Base-by-base conservation (phyloP, 495 filamentous ascomycete species). In the Pyronema domesticum region DNA sequence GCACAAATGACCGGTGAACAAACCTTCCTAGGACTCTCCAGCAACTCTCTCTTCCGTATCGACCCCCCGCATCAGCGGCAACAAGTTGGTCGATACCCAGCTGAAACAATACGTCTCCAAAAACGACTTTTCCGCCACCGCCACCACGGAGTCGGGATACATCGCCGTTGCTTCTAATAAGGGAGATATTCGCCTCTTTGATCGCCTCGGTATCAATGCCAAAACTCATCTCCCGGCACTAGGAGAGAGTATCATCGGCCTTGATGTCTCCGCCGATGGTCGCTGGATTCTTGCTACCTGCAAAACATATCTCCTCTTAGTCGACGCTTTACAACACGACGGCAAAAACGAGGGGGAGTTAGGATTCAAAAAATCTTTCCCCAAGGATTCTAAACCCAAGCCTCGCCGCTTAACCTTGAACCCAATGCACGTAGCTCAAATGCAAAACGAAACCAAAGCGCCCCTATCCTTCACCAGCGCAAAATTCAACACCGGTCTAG, bases 301-400 rank as follows among this genome's bases (percentile, higher is more conserved):
- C 65, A 81, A 83, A 18, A 98, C 89, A 1, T 98, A 96, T 63
- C 77, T 98, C 7, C 79, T 98, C 5, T 82, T 98, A 60, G 83
- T 96, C 57, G 91, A 98, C 63, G 76, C 87, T 0, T 66, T 89
- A 37, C 93, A 98, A 62, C 86, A 93, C 62, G 77, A 82, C 0
- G 93, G 91, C 61, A 96, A 94, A 73, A 94, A 96, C 58, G 86
- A 88, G 60, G 93, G 93, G 63, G 95, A 96, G 69, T 83, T 98
- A 45, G 91, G 91, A 13, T 98, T 98, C 64, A 88, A 98, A 70
- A 87, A 83, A 60, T 74, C 88, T 0, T 98, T 98, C 58, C 82
- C 80, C 3, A 93, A 94, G 61, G 88, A 95, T 62, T 74, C 77
- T 2, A 98, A 98, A 68, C 91, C 91, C 3, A 86, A 93, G 60